Base-by-base conservation (phyloP, 1,284 basidiomycete genomes). In the Hypsizygus ulmarius region DNA sequence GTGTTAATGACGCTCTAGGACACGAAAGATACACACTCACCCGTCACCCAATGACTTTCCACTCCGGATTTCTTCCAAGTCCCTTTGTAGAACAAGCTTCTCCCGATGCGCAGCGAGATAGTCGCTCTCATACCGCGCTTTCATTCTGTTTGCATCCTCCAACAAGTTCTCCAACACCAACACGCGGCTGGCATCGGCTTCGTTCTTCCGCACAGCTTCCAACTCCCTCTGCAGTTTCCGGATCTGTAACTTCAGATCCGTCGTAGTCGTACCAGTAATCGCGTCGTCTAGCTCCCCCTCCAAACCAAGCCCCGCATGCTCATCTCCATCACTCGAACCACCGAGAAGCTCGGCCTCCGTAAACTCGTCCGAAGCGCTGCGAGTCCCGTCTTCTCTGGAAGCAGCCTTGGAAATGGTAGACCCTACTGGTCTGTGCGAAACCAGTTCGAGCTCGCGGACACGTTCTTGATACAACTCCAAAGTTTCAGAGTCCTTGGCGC, bases 381-480 rank as follows among this genome's bases (percentile, higher is more conserved):
- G 46, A 3, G 35, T 14, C 8, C 32, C 45, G 12, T 15, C 53
- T 60, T 21, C 43, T 11, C 47, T 43, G 11, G 19, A 25, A 16
- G 27, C 33, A 19, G 41, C 47, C 50, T 49, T 54, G 36, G n/a
- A n/a, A n/a, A n/a, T n/a, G n/a, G 25, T 68, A 56, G 53, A 52
- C 32, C 35, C 39, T 15, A 43, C 45, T 50, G 50, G 73, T 9
- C 75, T 72, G 14, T 78, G 75, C 16, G 83, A 79, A 12, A 65
- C 69, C 32, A 92, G 69, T 66, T 97, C 95, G 18, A 97, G 74
- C 68, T 97, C 95, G 38, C 82, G 80, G 33, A 96, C 81, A n/a
- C 92, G 82, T 63, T 97, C 94, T 64, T 96, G 92, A 60, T 93
- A 93, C 5, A 94, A 68, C 56, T 92, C 90, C 34, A 96, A 73